phyloP scores from a whole-genome alignment of 768 basidiomycete genomes.

The Hebeloma cylindrosporum region DNA sequence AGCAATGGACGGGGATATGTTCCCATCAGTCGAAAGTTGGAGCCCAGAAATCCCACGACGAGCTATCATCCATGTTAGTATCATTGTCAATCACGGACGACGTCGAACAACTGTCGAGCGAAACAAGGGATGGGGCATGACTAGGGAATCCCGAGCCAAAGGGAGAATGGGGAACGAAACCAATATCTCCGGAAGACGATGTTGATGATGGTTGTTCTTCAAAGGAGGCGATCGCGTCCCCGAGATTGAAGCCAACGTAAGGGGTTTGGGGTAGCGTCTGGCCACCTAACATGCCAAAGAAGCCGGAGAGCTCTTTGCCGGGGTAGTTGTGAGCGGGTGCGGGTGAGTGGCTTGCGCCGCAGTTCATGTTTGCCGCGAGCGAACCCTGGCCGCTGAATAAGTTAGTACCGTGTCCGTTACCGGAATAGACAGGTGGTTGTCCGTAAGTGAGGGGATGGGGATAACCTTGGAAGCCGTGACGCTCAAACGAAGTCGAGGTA shows the following conservation, averaged over 20 bases:
- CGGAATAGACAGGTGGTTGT: slow-evolving; percentile 1
- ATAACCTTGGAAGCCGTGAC: slow-evolving; percentile 11
- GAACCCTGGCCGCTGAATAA: slow-evolving; percentile 8
- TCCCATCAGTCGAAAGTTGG: slow-evolving; percentile 10
- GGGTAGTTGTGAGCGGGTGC: slow-evolving; percentile 6
- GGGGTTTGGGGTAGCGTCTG: slow-evolving; percentile 40
- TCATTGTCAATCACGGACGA: neutral
- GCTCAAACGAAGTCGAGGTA: slow-evolving; percentile 6
- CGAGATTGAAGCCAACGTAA: slow-evolving; percentile 21
- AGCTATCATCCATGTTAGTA: slow-evolving; percentile 1
- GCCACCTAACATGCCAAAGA: slow-evolving; percentile 41
- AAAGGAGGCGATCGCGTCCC: slow-evolving; percentile 6
- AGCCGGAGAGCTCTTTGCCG: slow-evolving; percentile 32
- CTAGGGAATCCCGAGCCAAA: too few species aligned
- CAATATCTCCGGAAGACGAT: slow-evolving; percentile 2
- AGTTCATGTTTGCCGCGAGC: slow-evolving; percentile 3
- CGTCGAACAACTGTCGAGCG: neutral
- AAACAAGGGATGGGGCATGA: neutral
- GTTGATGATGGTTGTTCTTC: neutral
- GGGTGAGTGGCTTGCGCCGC: slow-evolving; percentile 1
- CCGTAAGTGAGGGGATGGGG: slow-evolving; percentile 5
- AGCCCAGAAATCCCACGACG: slow-evolving; percentile 15
- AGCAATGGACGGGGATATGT: neutral
- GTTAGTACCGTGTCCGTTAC: neutral
- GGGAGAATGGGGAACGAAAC: too few species aligned